Base-by-base conservation (phyloP, 2,329 filamentous ascomycete species). In the Didymella keratinophila region DNA sequence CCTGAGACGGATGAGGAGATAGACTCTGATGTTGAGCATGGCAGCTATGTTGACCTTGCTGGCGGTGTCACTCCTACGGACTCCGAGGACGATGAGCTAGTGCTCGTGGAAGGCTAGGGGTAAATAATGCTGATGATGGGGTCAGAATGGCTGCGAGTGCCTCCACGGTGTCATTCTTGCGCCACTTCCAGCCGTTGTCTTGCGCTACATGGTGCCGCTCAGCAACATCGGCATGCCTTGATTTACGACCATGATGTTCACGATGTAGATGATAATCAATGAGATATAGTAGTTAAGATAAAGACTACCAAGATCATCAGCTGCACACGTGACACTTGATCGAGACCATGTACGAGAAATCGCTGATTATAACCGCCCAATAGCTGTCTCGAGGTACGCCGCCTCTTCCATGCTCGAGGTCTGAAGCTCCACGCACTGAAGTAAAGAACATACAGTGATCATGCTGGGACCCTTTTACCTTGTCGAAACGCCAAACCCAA, bases 21-120 rank as follows among this genome's bases (percentile, higher is more conserved):
- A 9, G 58, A 64, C 7, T 56, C 52, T 27, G 47, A 60, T 30
- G 25, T 21, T 5, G 39, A 49, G 18, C 27, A 37, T 10, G 32
- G 23, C 18, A 50, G 25, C n/a, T 54, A 54, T 36, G 37, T 52
- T 23, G 54, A 62, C 27, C 37, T 62, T 5, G 43, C 58, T 12
- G 51, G 56, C 21, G 52, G 63, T 20, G 49, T 46, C 11, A 53
- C 61, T 1, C 50, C 56, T 4, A 52, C 44, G 1, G 20, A 56
- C 9, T 52, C 44, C 3, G 63, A 62, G 28, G 43, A 27, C 9
- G 58, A 27, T 27, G 41, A 27, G 12, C 12, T 43, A 23, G 23
- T 43, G 2, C 6, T 27, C 2, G 21, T 27, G 14, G 41, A n/a
- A 18, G 41, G 7, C 5, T 43, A 43, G 37, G 18, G 14, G 18